Conservation (phyloP, 2,329 filamentous ascomycete species). For the Laburnicola sp. region DNA sequence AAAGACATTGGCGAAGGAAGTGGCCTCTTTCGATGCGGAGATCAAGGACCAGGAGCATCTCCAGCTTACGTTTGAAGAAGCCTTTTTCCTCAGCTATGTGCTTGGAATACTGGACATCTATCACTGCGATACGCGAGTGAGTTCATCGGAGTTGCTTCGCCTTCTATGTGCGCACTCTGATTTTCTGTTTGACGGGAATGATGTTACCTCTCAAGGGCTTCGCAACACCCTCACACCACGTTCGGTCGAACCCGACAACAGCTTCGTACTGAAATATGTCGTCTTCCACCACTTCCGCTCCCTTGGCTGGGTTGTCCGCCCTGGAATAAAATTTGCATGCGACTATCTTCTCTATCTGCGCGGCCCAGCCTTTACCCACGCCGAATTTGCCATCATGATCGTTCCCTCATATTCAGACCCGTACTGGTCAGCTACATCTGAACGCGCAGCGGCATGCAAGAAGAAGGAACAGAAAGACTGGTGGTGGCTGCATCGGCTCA, state of each 20-base stretch:
- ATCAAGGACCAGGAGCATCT: constrained; percentile 71
- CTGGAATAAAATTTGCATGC: constrained; percentile 90
- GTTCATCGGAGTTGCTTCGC: constrained; percentile 51
- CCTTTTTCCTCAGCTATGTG: constrained; percentile 84
- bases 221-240: not conserved
- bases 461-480: constrained; percentile 61
- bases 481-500: constrained; percentile 86
- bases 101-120: constrained; percentile 71
- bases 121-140: constrained; percentile 51
- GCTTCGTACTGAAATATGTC: constrained; percentile 82
- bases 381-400: constrained; percentile 86
- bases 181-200: constrained; percentile 52
- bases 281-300: constrained; percentile 97
- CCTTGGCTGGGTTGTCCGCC: constrained; percentile 89
- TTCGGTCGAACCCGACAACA: constrained; percentile 70
- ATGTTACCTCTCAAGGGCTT: constrained; percentile 3
- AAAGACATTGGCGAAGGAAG: constrained; percentile 13
- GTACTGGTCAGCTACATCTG: constrained; percentile 64
- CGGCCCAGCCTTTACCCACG: constrained; percentile 91
- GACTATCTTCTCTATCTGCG: constrained; percentile 95
- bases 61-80: constrained; percentile 87
- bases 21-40: constrained; percentile 16
- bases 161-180: constrained; percentile 71
- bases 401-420: constrained; percentile 77
- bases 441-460: constrained; percentile 55